Evolutionary conservation across 2,329 filamentous ascomycete species (phyloP).

Genomic region (Fusarium secorum): DNA sequence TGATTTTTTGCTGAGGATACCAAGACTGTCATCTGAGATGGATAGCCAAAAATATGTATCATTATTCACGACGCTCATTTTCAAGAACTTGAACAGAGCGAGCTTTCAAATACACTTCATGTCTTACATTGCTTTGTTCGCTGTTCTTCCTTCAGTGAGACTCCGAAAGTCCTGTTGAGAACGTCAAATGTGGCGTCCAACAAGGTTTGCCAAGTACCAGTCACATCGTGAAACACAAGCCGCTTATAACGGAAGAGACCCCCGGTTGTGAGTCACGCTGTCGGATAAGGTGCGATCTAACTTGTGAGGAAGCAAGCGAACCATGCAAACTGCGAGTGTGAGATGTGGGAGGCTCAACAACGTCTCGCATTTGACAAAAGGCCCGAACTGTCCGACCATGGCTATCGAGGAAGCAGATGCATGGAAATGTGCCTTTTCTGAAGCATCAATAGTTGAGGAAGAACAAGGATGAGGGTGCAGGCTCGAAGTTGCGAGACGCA

Average conservation of each 20-base stretch:
- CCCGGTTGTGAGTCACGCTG: conserved; percentile 37
- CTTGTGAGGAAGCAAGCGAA: conserved; percentile 13
- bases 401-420: background rate
- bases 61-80: conserved; percentile 44
- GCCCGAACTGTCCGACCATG: background rate
- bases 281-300: conserved; percentile 11
- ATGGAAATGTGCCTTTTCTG: background rate
- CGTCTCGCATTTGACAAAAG: conserved; percentile 15
- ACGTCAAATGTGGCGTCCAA: background rate
- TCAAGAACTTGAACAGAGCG: conserved; percentile 15
- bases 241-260: conserved; percentile 27
- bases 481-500: conserved; percentile 22
- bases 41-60: conserved; percentile 39
- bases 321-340: conserved; percentile 20
- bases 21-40: conserved; percentile 39
- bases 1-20: conserved; percentile 26
- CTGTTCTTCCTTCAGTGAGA: background rate
- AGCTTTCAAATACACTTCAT: conserved; percentile 8
- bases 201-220: conserved; percentile 21
- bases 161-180: conserved; percentile 9
- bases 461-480: conserved; percentile 19
- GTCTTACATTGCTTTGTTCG: background rate
- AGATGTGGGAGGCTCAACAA: conserved; percentile 24
- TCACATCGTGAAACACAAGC: conserved; percentile 35
- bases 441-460: conserved; percentile 7